A percentile compares a stretch with the other conserved stretches of the same genome.
phyloP scores from a whole-genome alignment of 2,329 filamentous ascomycete species.

The Colletotrichum spinosum region DNA sequence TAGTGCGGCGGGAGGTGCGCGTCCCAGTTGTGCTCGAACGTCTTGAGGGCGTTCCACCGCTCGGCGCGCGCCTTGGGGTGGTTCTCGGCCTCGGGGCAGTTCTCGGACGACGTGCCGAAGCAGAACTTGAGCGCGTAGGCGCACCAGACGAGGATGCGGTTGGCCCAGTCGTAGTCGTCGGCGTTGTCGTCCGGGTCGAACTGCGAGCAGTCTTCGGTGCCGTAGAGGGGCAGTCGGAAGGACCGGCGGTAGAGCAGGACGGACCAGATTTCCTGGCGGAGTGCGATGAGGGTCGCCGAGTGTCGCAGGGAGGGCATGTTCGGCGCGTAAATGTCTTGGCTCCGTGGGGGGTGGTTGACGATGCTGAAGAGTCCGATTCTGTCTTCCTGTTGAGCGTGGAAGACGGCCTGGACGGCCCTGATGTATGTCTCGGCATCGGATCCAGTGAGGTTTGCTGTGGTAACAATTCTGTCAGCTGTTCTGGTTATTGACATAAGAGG shows the following conservation, averaged over 20 bases:
- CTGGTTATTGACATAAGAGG: too few species aligned
- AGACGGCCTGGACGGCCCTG: slow-evolving; percentile 20
- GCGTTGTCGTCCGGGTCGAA: slow-evolving; percentile 39
- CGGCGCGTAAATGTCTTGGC: slow-evolving; percentile 14
- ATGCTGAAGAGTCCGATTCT: slow-evolving; percentile 18
- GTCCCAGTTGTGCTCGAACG: slow-evolving; percentile 60
- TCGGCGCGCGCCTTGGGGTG: slow-evolving; percentile 44
- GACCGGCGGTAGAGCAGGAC: slow-evolving; percentile 23
- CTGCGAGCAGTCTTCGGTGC: slow-evolving; percentile 20
- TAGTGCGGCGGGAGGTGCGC: slow-evolving; percentile 62
- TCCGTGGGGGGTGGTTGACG: slow-evolving; percentile 1
- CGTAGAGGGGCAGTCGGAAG: slow-evolving; percentile 16
- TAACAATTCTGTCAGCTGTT: neutral
- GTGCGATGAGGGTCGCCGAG: slow-evolving; percentile 10
- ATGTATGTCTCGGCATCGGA: slow-evolving; percentile 23
- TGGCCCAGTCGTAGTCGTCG: slow-evolving; percentile 68
- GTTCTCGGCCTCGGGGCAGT: slow-evolving; percentile 26
- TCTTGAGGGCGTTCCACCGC: slow-evolving; percentile 57
- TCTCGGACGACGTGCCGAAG: slow-evolving; percentile 52
- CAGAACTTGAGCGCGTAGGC: slow-evolving; percentile 74
- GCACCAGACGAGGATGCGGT: slow-evolving; percentile 70
- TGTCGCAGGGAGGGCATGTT: slow-evolving; percentile 16
- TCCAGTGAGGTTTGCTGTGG: slow-evolving; percentile 14
- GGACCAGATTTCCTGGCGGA: slow-evolving; percentile 25
- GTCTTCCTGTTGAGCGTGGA: slow-evolving; percentile 21